Evolutionary conservation across 1,284 basidiomycete genomes (phyloP).

Genomic region (Anthracocystis walkeri): DNA sequence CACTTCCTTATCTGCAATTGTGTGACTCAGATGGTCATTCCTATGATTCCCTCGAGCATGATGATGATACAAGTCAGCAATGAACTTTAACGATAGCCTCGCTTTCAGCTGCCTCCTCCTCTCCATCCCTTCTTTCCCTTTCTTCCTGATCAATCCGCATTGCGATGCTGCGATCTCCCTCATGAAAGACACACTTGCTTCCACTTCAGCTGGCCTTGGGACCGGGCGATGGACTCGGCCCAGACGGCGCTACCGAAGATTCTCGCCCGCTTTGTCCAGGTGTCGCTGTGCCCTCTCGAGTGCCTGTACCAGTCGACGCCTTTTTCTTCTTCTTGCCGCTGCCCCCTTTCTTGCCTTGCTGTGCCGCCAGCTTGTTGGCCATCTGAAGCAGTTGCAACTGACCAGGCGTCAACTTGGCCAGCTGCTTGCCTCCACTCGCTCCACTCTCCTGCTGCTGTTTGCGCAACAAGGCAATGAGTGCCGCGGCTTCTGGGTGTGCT

Average conservation of each 20-base stretch:
- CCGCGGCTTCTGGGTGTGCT: constrained; percentile 65
- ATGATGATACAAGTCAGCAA: constrained; percentile 1
- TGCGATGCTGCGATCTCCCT: neutral
- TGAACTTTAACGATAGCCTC: neutral
- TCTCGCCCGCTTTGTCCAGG: constrained; percentile 37
- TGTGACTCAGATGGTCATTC: constrained; percentile 2
- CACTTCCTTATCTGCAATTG: neutral
- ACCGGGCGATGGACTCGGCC: constrained; percentile 33
- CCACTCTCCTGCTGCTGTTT: constrained; percentile 60
- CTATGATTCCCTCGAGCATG: neutral
- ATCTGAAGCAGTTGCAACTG: constrained; percentile 67
- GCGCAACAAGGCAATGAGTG: constrained; percentile 61
- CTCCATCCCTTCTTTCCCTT: neutral
- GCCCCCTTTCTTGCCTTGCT: constrained; percentile 48
- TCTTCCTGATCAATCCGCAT: neutral
- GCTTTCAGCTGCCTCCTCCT: neutral
- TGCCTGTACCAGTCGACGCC: constrained; percentile 18
- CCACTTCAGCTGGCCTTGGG: constrained; percentile 17
- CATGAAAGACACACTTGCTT: neutral
- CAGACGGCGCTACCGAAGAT: constrained; percentile 32
- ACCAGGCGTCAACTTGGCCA: constrained; percentile 62
- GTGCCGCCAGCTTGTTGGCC: constrained; percentile 62
- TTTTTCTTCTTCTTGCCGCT: constrained; percentile 52
- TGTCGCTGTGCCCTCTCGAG: constrained; percentile 33
- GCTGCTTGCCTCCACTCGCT: constrained; percentile 42